phyloP scores from a whole-genome alignment of 2,329 filamentous ascomycete species.

The Pseudocercospora eumusae region DNA sequence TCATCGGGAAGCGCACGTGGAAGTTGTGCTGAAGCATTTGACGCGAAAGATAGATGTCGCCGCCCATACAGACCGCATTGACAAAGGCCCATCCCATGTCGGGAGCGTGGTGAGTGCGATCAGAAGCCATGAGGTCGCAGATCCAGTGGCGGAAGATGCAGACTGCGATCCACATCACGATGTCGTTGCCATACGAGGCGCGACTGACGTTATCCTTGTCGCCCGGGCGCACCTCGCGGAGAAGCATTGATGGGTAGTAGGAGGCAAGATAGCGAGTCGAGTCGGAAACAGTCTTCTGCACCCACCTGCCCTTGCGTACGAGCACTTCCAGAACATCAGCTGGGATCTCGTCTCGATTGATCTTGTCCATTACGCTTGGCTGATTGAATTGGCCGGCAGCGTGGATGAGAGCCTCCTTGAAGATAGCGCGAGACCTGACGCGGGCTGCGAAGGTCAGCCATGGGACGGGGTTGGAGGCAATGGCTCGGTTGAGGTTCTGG shows the following conservation, averaged over 20 bases:
- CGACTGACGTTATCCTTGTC: slow-evolving; percentile 42
- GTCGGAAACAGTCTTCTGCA: slow-evolving; percentile 34
- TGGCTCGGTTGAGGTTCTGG: slow-evolving; percentile 49
- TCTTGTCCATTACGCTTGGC: slow-evolving; percentile 26
- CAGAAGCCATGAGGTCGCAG: slow-evolving; percentile 44
- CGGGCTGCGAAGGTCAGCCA: slow-evolving; percentile 52
- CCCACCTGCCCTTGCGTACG: slow-evolving; percentile 35
- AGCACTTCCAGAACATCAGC: slow-evolving; percentile 33
- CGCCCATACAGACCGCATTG: slow-evolving; percentile 43
- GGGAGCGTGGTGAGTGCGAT: slow-evolving; percentile 41
- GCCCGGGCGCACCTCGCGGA: slow-evolving; percentile 33
- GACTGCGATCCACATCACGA: slow-evolving; percentile 55
- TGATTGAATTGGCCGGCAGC: slow-evolving; percentile 46
- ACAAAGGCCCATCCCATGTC: slow-evolving; percentile 55
- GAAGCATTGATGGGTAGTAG: slow-evolving; percentile 38
- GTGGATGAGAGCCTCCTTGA: slow-evolving; percentile 50
- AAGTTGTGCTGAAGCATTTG: slow-evolving; percentile 43
- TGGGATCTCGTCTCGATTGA: slow-evolving; percentile 30
- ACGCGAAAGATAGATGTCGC: slow-evolving; percentile 48
- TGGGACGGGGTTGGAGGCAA: slow-evolving; percentile 45
- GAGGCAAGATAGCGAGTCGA: slow-evolving; percentile 40
- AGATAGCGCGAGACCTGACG: slow-evolving; percentile 50
- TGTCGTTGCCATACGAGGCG: slow-evolving; percentile 50
- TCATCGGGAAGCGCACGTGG: slow-evolving; percentile 48
- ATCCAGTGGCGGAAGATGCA: slow-evolving; percentile 53